Evolutionary conservation across 352 stramenopile genomes (phyloP).

Genomic region (Blastocystis sp.): DNA sequence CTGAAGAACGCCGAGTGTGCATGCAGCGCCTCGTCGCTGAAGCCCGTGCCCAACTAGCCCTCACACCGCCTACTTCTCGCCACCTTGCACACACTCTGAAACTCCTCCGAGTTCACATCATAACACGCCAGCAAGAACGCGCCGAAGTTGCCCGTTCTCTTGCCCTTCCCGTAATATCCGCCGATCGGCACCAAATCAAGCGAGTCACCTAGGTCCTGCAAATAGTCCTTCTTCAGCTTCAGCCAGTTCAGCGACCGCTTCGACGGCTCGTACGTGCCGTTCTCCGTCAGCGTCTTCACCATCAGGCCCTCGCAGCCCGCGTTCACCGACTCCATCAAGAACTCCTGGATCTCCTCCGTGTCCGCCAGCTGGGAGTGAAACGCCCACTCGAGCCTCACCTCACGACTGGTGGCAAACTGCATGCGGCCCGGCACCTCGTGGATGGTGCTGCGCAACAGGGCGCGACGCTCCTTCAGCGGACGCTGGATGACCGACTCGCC

Average conservation of each 20-base stretch:
- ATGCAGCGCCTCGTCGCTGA: slow-evolving; percentile 96
- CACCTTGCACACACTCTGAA: slow-evolving; percentile 91
- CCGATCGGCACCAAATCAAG: slow-evolving; percentile 96
- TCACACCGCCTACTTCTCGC: not conserved
- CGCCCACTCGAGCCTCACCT: not conserved
- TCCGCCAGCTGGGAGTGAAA: slow-evolving; percentile 73
- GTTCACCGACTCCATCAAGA: slow-evolving; percentile 83
- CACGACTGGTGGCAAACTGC: slow-evolving; percentile 86
- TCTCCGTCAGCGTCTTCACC: slow-evolving; percentile 95
- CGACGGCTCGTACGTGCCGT: slow-evolving; percentile 93
- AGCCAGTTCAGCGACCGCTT: slow-evolving; percentile 98
- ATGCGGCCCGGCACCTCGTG: slow-evolving; percentile 86
- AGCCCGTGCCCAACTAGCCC: slow-evolving; percentile 87
- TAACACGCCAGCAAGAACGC: slow-evolving; percentile 97
- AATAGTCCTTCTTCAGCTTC: slow-evolving; percentile 99
- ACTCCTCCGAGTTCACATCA: slow-evolving; percentile 93
- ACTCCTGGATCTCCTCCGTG: slow-evolving; percentile 86
- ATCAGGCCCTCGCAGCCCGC: slow-evolving; percentile 93
- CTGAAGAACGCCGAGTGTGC: slow-evolving; percentile 79
- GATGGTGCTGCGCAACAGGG: slow-evolving; percentile 87
- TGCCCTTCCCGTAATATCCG: slow-evolving; percentile 91
- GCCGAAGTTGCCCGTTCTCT: slow-evolving; percentile 91
- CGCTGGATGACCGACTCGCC: slow-evolving; percentile 86
- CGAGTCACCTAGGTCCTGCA: slow-evolving; percentile 88
- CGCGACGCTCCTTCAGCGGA: slow-evolving; percentile 83